Evolutionary conservation across 2,329 filamentous ascomycete genomes (phyloP), one percentile per base, ranked within the genome.

Genomic region (Aureobasidium subglaciale): DNA sequence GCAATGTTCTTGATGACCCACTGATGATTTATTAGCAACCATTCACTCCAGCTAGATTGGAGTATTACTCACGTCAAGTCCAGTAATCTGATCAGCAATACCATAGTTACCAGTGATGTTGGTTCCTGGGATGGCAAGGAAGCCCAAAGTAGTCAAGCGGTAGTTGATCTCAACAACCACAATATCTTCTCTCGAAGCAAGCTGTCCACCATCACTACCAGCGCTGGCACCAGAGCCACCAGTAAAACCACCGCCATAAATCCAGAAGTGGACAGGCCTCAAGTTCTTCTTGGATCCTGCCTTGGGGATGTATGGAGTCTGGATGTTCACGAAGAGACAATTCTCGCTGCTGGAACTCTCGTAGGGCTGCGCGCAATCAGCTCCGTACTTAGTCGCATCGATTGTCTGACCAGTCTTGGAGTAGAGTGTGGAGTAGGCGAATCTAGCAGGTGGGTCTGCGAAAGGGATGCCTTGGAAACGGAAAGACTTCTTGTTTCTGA

Each of bases 81-180:
- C 50, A 8, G 40, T 45, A 2, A 45, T 13, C 22, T 55, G 50
- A 57, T 81, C 78, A 6, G 69, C 72, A 45, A 81, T 74, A 2
- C 78, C 78, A 59, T 71, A 79, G 59, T 81, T 81, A 0, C 77
- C 81, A 32, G 78, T 81, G 45, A 78, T 74, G 5, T 72, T 66
- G 3, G 81, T 81, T 38, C 81, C 76, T 4, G 76, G 73, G 7
- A 83, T 70, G 0, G 81, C 81, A 0, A 84, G 68, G 61, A 82
- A 84, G 0, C 82, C 82, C 0, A 84, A 70, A 0, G 78, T 81
- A 0, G 73, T 74, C 3, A 84, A 67, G 8, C 82, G 78, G 65
- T 84, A 84, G 68, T 84, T 84, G 69, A 83, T 79, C 7, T 68
- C 68, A 4, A 85, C 81, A 3, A 82, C 73, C 0, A 85, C 78